A percentile compares a stretch with the other conserved stretches of the same genome.
These are phyloP conservation scores for Diaporthe sp. DNA, from an alignment of 2,329 filamentous ascomycete genomes.

Conservation along the genomic window DNA sequence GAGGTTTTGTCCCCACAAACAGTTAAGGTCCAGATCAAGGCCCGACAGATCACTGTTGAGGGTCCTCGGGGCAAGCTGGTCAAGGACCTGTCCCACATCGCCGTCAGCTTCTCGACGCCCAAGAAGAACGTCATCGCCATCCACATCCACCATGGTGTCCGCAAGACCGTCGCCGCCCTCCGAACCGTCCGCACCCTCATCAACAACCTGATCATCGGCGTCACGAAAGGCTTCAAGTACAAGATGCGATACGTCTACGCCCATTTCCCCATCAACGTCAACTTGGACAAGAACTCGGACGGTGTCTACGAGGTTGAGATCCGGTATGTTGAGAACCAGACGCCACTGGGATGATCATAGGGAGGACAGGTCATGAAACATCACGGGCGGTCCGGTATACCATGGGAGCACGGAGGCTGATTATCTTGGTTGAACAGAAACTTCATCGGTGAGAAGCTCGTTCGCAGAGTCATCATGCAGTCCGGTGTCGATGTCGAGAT, in stretches of 20 bases:
- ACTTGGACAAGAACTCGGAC: conserved; percentile 96
- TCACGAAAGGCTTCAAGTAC: conserved; percentile 99
- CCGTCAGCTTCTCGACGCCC: conserved; percentile 94
- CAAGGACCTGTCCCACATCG: conserved; percentile 97
- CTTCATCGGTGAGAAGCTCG: conserved; percentile 99
- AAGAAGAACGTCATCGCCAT: conserved; percentile 92
- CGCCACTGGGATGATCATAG: background rate
- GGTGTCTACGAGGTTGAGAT: conserved; percentile 95
- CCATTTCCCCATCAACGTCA: conserved; percentile 99
- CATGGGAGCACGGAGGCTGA: conserved; percentile 23
- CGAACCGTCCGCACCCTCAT: conserved; percentile 98
- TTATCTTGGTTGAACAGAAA: conserved; percentile 71
- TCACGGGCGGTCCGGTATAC: background rate
- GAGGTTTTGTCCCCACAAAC: conserved; percentile 53
- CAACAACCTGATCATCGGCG: conserved; percentile 98
- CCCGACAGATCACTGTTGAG: conserved; percentile 95
- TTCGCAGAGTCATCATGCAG: conserved; percentile 91
- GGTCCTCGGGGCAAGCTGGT: conserved; percentile 96
- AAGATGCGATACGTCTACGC: conserved; percentile 99
- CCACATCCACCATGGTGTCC: conserved; percentile 97
- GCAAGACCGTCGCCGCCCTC: conserved; percentile 98
- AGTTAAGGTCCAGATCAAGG: conserved; percentile 99
- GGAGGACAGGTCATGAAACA: background rate
- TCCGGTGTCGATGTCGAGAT: conserved; percentile 90
- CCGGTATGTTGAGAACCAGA: conserved; percentile 73